Conservation (phyloP, 305 asterid genomes). For the Fraxinus ornus region DNA sequence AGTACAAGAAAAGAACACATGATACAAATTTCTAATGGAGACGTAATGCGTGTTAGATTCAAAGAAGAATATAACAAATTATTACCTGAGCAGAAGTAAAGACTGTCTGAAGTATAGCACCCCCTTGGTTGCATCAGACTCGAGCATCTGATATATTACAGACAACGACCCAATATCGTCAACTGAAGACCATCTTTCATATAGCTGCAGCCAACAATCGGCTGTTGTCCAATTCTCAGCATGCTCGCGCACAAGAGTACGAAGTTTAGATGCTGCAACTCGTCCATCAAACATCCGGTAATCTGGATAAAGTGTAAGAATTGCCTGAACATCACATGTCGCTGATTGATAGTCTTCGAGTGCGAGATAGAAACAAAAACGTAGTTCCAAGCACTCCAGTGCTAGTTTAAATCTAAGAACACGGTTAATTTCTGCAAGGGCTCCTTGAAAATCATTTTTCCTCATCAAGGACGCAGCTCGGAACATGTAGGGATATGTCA, state of each 20-base stretch:
- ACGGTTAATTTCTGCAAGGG: slow-evolving; percentile 77
- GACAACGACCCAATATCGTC: slow-evolving; percentile 96
- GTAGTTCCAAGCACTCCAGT: slow-evolving; percentile 89
- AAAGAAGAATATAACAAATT: slow-evolving; percentile 4
- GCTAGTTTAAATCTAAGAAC: slow-evolving; percentile 90
- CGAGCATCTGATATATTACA: slow-evolving; percentile 95
- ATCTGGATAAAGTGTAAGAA: slow-evolving; percentile 78
- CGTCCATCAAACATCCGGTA: slow-evolving; percentile 88
- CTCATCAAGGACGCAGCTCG: slow-evolving; percentile 92
- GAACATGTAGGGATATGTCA: slow-evolving; percentile 91
- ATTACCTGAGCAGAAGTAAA: slow-evolving; percentile 86
- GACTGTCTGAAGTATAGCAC: slow-evolving; percentile 93
- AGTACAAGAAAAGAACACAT: neutral
- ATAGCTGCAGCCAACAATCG: slow-evolving; percentile 95
- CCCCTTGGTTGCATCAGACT: slow-evolving; percentile 89
- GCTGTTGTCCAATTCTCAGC: slow-evolving; percentile 94
- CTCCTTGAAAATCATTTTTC: slow-evolving; percentile 62
- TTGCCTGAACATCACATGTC: slow-evolving; percentile 83
- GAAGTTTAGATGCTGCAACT: slow-evolving; percentile 75
- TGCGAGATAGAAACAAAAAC: slow-evolving; percentile 81
- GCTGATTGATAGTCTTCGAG: slow-evolving; percentile 84
- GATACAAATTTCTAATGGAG: neutral
- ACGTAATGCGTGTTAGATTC: neutral
- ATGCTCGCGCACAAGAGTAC: slow-evolving; percentile 80
- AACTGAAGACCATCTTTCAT: slow-evolving; percentile 91